Conservation (phyloP, 2,329 filamentous ascomycete species). For the Didymella segeticola region DNA sequence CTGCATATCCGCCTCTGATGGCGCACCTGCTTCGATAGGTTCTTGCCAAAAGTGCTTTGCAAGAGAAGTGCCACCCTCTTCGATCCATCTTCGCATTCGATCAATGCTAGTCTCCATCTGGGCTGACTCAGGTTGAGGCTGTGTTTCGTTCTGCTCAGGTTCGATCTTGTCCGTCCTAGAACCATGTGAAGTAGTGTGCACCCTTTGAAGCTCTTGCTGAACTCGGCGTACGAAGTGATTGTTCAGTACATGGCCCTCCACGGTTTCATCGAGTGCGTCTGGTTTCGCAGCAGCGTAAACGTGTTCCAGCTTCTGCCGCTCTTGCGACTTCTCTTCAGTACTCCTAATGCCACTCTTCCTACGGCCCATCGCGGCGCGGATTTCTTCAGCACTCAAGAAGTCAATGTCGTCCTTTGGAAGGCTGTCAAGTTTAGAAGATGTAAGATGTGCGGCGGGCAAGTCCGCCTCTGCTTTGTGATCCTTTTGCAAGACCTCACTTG, state of each 20-base stretch:
- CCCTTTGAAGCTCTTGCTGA: slow-evolving; percentile 27
- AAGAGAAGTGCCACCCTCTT: slow-evolving; percentile 32
- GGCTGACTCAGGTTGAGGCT: slow-evolving; percentile 1
- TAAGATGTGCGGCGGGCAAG: slow-evolving; percentile 14
- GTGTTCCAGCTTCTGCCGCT: slow-evolving; percentile 37
- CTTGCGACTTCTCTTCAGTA: slow-evolving; percentile 22
- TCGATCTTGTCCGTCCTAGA: neutral
- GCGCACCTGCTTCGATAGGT: slow-evolving; percentile 36
- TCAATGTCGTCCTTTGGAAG: slow-evolving; percentile 51
- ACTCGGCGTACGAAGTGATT: slow-evolving; percentile 39
- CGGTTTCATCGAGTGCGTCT: slow-evolving; percentile 26
- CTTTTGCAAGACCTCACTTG: neutral
- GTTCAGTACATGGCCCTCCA: slow-evolving; percentile 37
- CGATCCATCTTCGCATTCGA: slow-evolving; percentile 40
- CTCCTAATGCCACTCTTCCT: slow-evolving; percentile 20
- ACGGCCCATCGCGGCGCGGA: slow-evolving; percentile 53
- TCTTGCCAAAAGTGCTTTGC: slow-evolving; percentile 43
- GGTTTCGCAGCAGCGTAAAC: slow-evolving; percentile 28
- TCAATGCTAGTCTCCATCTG: slow-evolving; percentile 35
- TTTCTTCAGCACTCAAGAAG: slow-evolving; percentile 49
- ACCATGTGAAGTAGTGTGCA: neutral
- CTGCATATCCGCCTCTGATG: slow-evolving; percentile 26
- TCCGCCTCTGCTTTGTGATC: neutral
- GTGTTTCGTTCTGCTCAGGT: neutral
- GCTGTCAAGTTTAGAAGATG: slow-evolving; percentile 39